Evolutionary conservation across 2,329 filamentous ascomycete genomes (phyloP), one percentile per base, ranked within the genome.

Genomic region (Trichoderma atrobrunneum): DNA sequence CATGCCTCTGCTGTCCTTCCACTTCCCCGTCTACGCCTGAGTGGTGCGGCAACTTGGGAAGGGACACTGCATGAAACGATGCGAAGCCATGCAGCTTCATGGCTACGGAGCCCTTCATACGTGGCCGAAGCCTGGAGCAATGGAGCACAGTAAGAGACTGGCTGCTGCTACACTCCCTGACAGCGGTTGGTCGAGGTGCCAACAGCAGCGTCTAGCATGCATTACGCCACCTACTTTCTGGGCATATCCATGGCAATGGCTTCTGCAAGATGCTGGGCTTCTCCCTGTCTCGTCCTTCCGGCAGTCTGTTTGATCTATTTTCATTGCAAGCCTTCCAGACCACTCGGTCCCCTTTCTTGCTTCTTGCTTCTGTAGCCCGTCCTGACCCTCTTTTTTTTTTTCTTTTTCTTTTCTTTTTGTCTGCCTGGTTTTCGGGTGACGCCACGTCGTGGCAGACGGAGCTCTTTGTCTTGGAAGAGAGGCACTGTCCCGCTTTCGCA

Each of bases 161-260:
- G 26, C 66, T 28, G 18, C 54, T 48, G 36, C 30, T n/a, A 34
- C 66, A 48, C 56, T 62, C 30, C 32, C 32, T 32, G 60, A 34
- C 68, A 18, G 59, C 11, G 56, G 68, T 70, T 64, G 68, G 68
- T 70, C 26, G 68, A 28, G 60, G 68, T 57, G 54, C 68, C 68
- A 70, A 70, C 68, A 54, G 30, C 66, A 62, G 28, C 68, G 32
- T 57, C 34, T 60, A 60, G 56, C 26, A 36, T 70, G 59, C 60
- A 64, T 39, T 39, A n/a, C 48, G 60, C 48, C 68, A 39, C 60
- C 28, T 8, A n/a, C 26, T 39, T 62, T 28, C 36, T 48, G 54
- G 54, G 51, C 65, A 32, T 57, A 54, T 39, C 62, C 39, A 54
- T 66, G 51, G 32, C n/a, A 21, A 57, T 18, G 63, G 63, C 39